phyloP scores from a whole-genome alignment of 441 rosid species.

The Jatropha multifida region DNA sequence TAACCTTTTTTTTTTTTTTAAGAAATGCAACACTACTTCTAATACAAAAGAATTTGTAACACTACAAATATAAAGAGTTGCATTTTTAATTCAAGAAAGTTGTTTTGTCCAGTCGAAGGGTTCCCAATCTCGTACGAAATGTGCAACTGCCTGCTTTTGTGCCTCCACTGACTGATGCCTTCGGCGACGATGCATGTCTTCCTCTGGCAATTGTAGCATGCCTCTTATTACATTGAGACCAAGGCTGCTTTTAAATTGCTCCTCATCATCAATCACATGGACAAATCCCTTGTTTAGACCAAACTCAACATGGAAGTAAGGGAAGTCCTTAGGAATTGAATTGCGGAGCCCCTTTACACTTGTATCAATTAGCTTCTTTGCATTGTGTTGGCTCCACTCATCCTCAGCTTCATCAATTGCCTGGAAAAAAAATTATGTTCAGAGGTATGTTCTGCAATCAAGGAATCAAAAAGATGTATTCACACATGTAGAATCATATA shows the following conservation, averaged over 20 bases:
- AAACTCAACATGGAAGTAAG: constrained; percentile 91
- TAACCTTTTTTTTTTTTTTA: too few species aligned
- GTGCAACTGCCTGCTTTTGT: constrained; percentile 59
- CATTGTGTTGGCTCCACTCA: constrained; percentile 95
- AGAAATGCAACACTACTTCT: too few species aligned
- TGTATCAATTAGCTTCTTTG: constrained; percentile 92
- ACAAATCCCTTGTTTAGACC: constrained; percentile 76
- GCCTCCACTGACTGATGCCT: constrained; percentile 61
- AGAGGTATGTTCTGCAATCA: not conserved
- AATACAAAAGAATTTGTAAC: too few species aligned
- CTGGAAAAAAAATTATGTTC: not conserved
- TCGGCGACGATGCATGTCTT: constrained; percentile 75
- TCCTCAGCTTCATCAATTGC: constrained; percentile 67
- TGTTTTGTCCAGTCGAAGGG: constrained; percentile 89
- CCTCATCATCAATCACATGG: constrained; percentile 87
- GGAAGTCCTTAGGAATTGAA: constrained; percentile 84
- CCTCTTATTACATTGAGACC: constrained; percentile 88
- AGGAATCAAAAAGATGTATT: not conserved
- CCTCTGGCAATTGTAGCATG: constrained; percentile 69
- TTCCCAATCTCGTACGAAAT: constrained; percentile 63
- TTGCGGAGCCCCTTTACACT: constrained; percentile 72
- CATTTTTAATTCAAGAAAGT: constrained; percentile 24
- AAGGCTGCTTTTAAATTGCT: constrained; percentile 69
- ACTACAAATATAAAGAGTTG: too few species aligned
- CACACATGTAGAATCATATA: not conserved